Conservation (phyloP, 805 yeast genomes). For the Wickerhamomyces bovis region DNA sequence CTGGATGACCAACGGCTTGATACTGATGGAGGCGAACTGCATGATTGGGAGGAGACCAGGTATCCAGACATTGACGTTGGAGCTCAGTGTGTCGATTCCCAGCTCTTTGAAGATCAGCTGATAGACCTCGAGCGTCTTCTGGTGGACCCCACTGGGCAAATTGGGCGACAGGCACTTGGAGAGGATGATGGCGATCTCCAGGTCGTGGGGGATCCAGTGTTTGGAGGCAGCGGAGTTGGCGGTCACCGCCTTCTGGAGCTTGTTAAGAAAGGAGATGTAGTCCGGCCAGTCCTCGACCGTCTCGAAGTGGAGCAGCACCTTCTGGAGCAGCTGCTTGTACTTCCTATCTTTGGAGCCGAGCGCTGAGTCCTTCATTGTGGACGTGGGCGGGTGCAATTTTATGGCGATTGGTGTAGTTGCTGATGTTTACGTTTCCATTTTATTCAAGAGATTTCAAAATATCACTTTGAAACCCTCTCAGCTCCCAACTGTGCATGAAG, state of each 20-base stretch:
- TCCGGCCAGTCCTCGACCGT: constrained; percentile 96
- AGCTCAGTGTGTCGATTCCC: constrained; percentile 47
- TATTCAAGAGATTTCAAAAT: neutral
- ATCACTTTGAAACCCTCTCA: too few relatives aligned
- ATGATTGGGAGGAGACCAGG: constrained; percentile 90
- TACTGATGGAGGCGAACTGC: constrained; percentile 83
- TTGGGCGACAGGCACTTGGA: constrained; percentile 75
- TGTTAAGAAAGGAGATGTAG: constrained; percentile 81
- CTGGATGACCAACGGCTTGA: constrained; percentile 69
- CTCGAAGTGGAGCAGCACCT: constrained; percentile 71
- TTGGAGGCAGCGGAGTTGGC: constrained; percentile 30
- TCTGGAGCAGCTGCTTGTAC: constrained; percentile 60
- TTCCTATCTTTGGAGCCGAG: constrained; percentile 62
- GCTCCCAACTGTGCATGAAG: too few relatives aligned
- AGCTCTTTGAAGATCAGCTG: constrained; percentile 60
- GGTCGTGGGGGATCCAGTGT: constrained; percentile 62
- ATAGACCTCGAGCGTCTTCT: constrained; percentile 77
- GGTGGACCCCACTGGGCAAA: constrained; percentile 94
- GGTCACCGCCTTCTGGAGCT: constrained; percentile 67
- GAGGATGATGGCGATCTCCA: constrained; percentile 61
- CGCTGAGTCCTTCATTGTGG: neutral
- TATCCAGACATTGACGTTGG: constrained; percentile 69
- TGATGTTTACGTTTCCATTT: neutral
- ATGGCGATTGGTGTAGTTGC: neutral
- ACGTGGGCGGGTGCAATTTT: neutral